Base-by-base conservation (phyloP, 1,284 basidiomycete genomes). In the Rhodotorula sp. region DNA sequence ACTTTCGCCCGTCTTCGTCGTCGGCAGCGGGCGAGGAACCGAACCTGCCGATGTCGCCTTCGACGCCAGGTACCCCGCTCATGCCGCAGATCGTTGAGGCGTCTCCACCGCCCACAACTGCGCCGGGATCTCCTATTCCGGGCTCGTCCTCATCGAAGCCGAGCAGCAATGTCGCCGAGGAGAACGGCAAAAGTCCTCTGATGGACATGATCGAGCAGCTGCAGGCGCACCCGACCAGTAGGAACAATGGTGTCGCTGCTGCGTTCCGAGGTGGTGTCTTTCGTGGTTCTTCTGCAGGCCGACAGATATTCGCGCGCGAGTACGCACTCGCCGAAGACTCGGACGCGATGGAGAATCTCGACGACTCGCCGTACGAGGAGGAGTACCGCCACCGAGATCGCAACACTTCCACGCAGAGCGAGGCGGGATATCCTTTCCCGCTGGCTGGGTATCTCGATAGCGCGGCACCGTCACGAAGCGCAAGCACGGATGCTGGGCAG, bases 381-480 rank as follows among this genome's bases (percentile, higher is more conserved):
- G 57, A 51, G 10, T 59, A 42, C 29, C 60, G 30, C 14, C 26
- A 54, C 14, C 53, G 53, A 3, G 26, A 17, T 15, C 53, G 53
- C 14, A 54, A 54, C 26, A 15, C 17, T 17, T 54, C 53, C 29
- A 54, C 29, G 4, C 53, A 54, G 12, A 54, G 53, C 53, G 29
- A 26, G 17, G 61, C 55, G 26, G 56, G 55, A 4, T 49, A 66
- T 37, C 69, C 69, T 1, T 70, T 70, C 69, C 45, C 51, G 17
- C 65, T 70, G 7, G 55, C 66, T 0, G 51, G 49, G 3, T 68
- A 71, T 15, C 66, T 71, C 63, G 66, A 65, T 12, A 45, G n/a
- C 6, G 46, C 66, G 33, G 30, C 46, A 4, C 45, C 17, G 26
- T 37, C 29, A 44, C 37, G 59, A 2, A 24, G 53, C 26, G 44